Base-by-base conservation (phyloP, 2,329 filamentous ascomycete genomes). In the Phialophora macrospora region DNA sequence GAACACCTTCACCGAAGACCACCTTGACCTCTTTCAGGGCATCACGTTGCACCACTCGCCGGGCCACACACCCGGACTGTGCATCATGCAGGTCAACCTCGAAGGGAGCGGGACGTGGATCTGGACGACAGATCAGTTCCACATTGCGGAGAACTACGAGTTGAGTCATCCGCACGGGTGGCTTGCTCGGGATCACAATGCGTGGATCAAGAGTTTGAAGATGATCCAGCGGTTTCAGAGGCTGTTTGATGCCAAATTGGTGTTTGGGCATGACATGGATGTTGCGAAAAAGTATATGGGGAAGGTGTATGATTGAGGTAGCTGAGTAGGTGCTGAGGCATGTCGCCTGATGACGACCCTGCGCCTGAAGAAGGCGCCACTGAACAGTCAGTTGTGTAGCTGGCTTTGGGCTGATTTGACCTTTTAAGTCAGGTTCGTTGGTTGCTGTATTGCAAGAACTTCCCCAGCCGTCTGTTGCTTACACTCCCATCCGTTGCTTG, bases 71-170 rank as follows among this genome's bases (percentile, higher is more conserved):
- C 75, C 76, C 0, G 77, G 77, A 0, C 70, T 78, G 1, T 73
- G 72, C 34, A 71, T 76, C 5, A 75, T 78, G 74, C 76, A 79
- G 64, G 70, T 79, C 6, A 78, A 79, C 38, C 68, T 79, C 12
- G 63, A 71, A 12, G 70, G 75, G 9, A 72, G 73, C 51, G 77
- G 78, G 3, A 78, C 77, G 0, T 80, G 76, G 57, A 77, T 81
- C 60, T 80, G 75, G 71, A 80, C 77, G 0, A 75, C 74, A 0
- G 79, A 80, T 67, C 77, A 79, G 59, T 80, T 74, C 66, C 77
- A 79, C 67, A 70, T 80, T 1, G 65, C 62, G 2, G 79, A 81
- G 62, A 80, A 80, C 54, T 80, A 76, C 64, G 73, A 77, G 49
- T 41, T 72, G 12, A 71, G 69, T 0, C 71, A 75, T 57, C 74